Conservation (phyloP, 345 rosid genomes). For the Syzygium aqueum region DNA sequence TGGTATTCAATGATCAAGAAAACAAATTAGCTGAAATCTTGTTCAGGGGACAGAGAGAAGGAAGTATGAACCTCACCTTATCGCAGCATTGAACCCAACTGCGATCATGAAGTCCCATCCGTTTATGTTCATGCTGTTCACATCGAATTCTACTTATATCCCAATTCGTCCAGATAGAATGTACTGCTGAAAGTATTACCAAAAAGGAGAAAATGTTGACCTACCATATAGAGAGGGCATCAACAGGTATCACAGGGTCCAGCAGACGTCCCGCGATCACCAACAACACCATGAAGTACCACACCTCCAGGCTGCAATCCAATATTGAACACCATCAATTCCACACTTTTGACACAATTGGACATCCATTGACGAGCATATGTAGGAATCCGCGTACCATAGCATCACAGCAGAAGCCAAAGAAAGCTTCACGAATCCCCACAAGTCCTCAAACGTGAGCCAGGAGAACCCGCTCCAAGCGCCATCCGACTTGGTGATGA, state of each 20-base stretch:
- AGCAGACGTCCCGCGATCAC: conserved; percentile 72
- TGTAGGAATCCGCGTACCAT: conserved; percentile 22
- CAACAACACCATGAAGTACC: conserved; percentile 70
- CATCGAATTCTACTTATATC: neutral
- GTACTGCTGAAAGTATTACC: neutral
- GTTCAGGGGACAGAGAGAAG: neutral
- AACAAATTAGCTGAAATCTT: neutral
- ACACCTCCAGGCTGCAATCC: conserved; percentile 71
- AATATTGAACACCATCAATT: neutral
- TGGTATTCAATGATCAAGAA: neutral
- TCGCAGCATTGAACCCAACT: conserved; percentile 82
- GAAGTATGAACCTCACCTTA: conserved; percentile 41
- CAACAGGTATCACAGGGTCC: conserved; percentile 67
- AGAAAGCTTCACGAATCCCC: conserved; percentile 75
- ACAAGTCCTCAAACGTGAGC: conserved; percentile 63
- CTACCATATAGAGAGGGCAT: conserved; percentile 86
- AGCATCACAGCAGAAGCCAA: conserved; percentile 91
- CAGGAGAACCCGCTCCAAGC: conserved; percentile 86
- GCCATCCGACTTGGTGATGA: conserved; percentile 77
- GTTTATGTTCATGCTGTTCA: conserved; percentile 68
- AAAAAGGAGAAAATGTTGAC: neutral
- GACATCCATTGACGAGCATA: neutral
- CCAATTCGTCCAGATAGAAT: neutral
- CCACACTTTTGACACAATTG: neutral
- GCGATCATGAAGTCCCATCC: conserved; percentile 94